phyloP scores from a whole-genome alignment of 768 basidiomycete genomes.

The Panaeolus cyanescens region DNA sequence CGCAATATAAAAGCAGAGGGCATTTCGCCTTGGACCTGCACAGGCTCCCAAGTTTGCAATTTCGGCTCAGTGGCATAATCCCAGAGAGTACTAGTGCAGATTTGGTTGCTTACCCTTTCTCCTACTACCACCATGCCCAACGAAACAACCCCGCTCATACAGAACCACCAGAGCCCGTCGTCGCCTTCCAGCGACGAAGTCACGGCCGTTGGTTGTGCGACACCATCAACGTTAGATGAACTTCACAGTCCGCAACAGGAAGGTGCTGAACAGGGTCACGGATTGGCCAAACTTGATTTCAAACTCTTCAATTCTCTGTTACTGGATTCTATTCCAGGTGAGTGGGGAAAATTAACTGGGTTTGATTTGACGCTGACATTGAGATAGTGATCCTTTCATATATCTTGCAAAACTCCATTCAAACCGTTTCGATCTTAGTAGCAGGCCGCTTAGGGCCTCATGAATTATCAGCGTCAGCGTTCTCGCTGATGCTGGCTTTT shows the following conservation, averaged over 20 bases:
- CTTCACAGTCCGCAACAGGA: slow-evolving; percentile 30
- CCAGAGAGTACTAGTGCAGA: neutral
- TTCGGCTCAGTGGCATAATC: neutral
- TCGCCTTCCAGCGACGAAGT: neutral
- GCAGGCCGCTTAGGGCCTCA: slow-evolving; percentile 69
- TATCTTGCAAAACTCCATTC: slow-evolving; percentile 73
- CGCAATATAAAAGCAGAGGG: neutral
- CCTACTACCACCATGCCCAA: neutral
- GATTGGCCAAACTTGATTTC: slow-evolving; percentile 23
- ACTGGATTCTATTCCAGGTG: slow-evolving; percentile 61
- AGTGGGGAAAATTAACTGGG: neutral
- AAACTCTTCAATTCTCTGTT: slow-evolving; percentile 49
- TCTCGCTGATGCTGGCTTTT: slow-evolving; percentile 76
- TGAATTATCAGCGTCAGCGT: slow-evolving; percentile 71
- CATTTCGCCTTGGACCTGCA: neutral
- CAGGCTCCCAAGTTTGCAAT: neutral
- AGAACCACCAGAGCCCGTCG: neutral
- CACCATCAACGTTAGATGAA: slow-evolving; percentile 18
- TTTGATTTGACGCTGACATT: neutral
- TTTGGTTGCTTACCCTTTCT: neutral
- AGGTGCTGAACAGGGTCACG: slow-evolving; percentile 22
- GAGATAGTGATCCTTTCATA: slow-evolving; percentile 66
- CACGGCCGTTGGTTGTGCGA: slow-evolving; percentile 10
- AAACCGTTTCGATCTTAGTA: slow-evolving; percentile 64
- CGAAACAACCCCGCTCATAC: neutral